A percentile compares a stretch with the other conserved stretches of the same genome.
Conservation (phyloP, 2,329 filamentous ascomycete species). For the Ustulina deusta region DNA sequence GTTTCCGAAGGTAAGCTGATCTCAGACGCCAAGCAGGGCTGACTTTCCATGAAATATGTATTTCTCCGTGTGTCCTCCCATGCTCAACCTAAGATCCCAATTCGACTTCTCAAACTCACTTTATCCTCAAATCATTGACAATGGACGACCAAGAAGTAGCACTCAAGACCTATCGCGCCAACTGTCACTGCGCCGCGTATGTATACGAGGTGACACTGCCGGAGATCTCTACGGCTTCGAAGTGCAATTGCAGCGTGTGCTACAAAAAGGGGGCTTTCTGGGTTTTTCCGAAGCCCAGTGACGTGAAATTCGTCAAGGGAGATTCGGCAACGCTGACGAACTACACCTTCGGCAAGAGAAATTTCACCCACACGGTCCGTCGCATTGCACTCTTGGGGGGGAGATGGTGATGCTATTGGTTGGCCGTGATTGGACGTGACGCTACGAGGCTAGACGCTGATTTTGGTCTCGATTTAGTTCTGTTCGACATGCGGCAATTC, state of each 20-base stretch:
- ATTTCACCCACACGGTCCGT: constrained; percentile 9
- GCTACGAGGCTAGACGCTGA: neutral
- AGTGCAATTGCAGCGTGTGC: constrained; percentile 12
- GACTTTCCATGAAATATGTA: neutral
- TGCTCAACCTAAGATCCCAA: neutral
- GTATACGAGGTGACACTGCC: constrained; percentile 12
- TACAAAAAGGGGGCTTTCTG: constrained; percentile 12
- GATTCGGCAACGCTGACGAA: constrained; percentile 1
- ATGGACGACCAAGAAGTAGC: neutral
- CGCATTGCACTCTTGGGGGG: neutral
- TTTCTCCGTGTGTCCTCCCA: neutral
- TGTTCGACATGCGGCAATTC: constrained; percentile 12
- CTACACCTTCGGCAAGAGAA: constrained; percentile 15
- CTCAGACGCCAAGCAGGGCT: neutral
- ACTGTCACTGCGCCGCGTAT: constrained; percentile 5
- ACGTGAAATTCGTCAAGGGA: constrained; percentile 9
- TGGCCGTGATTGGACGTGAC: neutral
- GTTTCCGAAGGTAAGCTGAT: constrained; percentile 1
- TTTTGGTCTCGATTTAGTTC: neutral
- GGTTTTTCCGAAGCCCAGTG: constrained; percentile 4
- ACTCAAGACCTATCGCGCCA: constrained; percentile 9
- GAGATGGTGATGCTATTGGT: neutral
- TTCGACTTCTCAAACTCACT: neutral
- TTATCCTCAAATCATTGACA: neutral
- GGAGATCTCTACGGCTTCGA: constrained; percentile 5